These are phyloP conservation scores for Knufia fluminis DNA, from an alignment of 2,329 filamentous ascomycete species.

Conservation along the genomic window DNA sequence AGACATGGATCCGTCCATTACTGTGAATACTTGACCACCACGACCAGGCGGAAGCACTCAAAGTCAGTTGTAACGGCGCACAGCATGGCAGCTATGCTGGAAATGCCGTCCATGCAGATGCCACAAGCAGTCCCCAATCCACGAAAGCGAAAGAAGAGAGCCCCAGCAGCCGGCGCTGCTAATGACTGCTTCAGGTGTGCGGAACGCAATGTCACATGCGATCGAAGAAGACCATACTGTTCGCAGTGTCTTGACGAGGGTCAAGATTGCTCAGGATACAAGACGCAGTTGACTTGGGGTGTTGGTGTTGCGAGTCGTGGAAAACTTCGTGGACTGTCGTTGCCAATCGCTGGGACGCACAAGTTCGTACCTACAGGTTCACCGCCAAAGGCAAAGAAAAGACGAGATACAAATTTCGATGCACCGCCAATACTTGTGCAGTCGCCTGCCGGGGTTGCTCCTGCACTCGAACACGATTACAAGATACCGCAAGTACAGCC, in stretches of 20 bases:
- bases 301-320: constrained; percentile 91
- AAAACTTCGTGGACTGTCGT: constrained; percentile 78
- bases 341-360: constrained; percentile 49
- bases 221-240: constrained; percentile 86
- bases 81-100: background rate
- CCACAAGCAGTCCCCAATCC: constrained; percentile 18
- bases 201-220: constrained; percentile 75
- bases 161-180: constrained; percentile 76
- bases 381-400: background rate
- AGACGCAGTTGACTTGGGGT: constrained; percentile 94
- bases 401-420: background rate
- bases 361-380: constrained; percentile 14
- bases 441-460: background rate
- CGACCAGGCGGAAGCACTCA: background rate
- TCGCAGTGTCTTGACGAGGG: constrained; percentile 86
- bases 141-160: constrained; percentile 73
- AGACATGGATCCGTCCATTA: background rate
- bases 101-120: background rate
- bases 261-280: constrained; percentile 90
- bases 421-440: background rate
- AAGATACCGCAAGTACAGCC: background rate
- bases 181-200: constrained; percentile 94
- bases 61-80: background rate
- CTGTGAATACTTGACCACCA: background rate
- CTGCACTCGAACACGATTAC: background rate